Percentiles rank a stretch among this genome's conserved stretches.
Evolutionary conservation across 306 rosid genomes (phyloP).

Genomic region (Sicyos edulis): DNA sequence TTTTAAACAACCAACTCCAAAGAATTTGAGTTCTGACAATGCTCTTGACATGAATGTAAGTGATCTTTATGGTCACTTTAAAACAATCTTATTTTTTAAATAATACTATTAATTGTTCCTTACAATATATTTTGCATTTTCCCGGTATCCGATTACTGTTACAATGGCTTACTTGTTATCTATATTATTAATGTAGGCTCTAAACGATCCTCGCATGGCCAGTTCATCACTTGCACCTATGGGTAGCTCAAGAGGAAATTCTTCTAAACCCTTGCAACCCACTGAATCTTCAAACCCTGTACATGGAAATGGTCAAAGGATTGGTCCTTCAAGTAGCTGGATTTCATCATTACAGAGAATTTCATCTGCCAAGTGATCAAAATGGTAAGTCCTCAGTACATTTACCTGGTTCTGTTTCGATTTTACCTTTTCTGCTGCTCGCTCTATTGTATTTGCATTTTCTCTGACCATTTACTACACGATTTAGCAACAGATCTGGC

Average conservation of each 20-base stretch:
- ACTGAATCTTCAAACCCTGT: slow-evolving; percentile 48
- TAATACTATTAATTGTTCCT: background rate
- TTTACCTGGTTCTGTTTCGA: slow-evolving; percentile 4
- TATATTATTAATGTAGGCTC: slow-evolving; percentile 40
- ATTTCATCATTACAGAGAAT: slow-evolving; percentile 72
- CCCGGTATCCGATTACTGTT: background rate
- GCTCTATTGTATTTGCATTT: background rate
- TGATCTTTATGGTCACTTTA: background rate
- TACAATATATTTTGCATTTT: background rate
- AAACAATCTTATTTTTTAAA: background rate
- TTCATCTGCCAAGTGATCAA: slow-evolving; percentile 58
- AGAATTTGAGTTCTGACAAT: slow-evolving; percentile 48
- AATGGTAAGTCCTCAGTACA: slow-evolving; percentile 37
- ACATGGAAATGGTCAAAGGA: slow-evolving; percentile 48
- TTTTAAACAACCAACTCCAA: slow-evolving; percentile 52
- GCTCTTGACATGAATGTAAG: slow-evolving; percentile 71
- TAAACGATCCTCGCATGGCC: slow-evolving; percentile 46
- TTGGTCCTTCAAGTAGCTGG: slow-evolving; percentile 90
- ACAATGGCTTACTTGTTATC: background rate
- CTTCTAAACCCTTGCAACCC: slow-evolving; percentile 45
- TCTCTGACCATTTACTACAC: slow-evolving; percentile 29
- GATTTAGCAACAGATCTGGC: slow-evolving; percentile 38
- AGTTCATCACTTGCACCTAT: slow-evolving; percentile 51
- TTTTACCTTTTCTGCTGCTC: slow-evolving; percentile 5
- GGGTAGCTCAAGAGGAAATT: slow-evolving; percentile 53